Base-by-base conservation (phyloP, 164 flowering plant genomes). In the Paratinospora sagittata region DNA sequence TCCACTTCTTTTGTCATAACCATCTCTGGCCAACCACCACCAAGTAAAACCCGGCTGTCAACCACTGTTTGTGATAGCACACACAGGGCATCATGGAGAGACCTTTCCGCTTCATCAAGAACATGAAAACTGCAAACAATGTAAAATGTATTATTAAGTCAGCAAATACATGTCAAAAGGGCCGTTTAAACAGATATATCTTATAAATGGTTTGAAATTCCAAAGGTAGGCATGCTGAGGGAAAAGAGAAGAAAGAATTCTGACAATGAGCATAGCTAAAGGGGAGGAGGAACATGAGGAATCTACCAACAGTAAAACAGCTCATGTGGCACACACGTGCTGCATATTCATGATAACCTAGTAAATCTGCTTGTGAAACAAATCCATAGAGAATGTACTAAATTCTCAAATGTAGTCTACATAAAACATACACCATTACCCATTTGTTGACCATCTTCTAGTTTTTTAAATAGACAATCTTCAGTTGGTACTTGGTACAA, bases 1-100 rank as follows among this genome's bases (percentile, higher is more conserved):
- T 95, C 99, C 65, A 95, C 94, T 73, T 86, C 97, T 81, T 89
- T 95, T 36, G 98, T 85, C 99, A 95, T 93, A 72, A 91, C 88
- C 99, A 95, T 91, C 87, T 95, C 99, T 57, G 99, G 98, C 98
- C 99, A 95, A 41, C 99, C 98, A 71, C 99, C 98, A 69, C 99
- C 99, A 72, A 90, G 83, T 76, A 95, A 78, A 68, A 95, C 97
- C 76, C 98, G 83, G 78, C 90, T 91, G 78, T 96, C 99, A 71
- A 73, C 85, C 57, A 93, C 98, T 12, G 99, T 96, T 81, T 96
- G 99, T 17, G 98, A 90, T 64, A 96, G 85, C 72, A 96, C 98
- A 71, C 99, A 96, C 79, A 96, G 76, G 63, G 99, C 99, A 80
- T 96, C 99, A 65, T 96, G 99, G 70, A 96, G 78, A 69, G 99